Evolutionary conservation across 768 basidiomycete species (phyloP).

Genomic region (Paxillus involutus): DNA sequence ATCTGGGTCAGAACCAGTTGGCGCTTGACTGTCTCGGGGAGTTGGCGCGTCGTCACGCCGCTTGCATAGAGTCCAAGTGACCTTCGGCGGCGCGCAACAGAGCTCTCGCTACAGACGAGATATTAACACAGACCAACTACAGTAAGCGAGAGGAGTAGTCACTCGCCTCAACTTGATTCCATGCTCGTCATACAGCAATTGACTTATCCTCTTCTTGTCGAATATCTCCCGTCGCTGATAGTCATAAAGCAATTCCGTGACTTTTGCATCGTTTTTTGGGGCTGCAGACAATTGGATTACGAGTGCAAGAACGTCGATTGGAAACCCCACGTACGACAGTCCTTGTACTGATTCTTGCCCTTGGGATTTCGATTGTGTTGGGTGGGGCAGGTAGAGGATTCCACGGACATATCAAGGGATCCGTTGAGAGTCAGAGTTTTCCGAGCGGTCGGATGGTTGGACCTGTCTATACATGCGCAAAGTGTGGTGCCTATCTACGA

Average conservation of each 20-base stretch:
- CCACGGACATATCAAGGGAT: neutral
- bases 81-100: constrained; percentile 28
- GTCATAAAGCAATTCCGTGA: constrained; percentile 14
- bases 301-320: neutral
- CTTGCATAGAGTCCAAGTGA: constrained; percentile 31
- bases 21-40: constrained; percentile 28
- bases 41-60: constrained; percentile 25
- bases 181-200: constrained; percentile 27
- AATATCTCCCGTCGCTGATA: constrained; percentile 30
- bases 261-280: constrained; percentile 20
- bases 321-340: constrained; percentile 24
- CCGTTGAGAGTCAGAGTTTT: neutral
- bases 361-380: constrained; percentile 18
- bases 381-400: neutral
- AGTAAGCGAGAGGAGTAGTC: neutral
- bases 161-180: constrained; percentile 31
- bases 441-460: neutral
- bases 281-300: constrained; percentile 12
- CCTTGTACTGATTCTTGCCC: constrained; percentile 31
- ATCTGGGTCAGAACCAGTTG: constrained; percentile 37
- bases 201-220: constrained; percentile 22
- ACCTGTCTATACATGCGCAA: neutral
- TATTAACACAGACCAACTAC: neutral
- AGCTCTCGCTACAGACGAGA: constrained; percentile 24
- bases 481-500: neutral